Percentiles rank a stretch among this genome's conserved stretches.
These are phyloP conservation scores for Termitomyces sp. DNA, from an alignment of 768 basidiomycete species.

Conservation along the genomic window DNA sequence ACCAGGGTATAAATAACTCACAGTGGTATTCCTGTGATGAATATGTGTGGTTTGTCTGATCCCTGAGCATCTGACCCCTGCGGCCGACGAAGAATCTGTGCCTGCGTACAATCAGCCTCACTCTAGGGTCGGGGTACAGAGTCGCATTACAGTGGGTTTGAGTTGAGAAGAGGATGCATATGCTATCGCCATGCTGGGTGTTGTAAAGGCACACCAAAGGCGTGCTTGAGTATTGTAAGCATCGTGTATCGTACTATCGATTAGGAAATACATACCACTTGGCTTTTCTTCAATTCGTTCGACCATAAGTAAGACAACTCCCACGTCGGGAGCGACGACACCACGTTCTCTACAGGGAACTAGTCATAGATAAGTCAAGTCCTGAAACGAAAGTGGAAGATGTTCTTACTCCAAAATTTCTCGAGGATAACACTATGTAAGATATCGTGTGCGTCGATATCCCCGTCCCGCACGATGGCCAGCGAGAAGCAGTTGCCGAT, in stretches of 20 bases:
- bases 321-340: constrained; percentile 49
- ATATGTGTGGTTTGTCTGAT: constrained; percentile 39
- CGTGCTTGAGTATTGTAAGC: constrained; percentile 40
- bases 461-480: constrained; percentile 15
- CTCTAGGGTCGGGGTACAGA: not conserved
- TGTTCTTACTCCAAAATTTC: constrained; percentile 48
- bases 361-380: constrained; percentile 15
- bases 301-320: constrained; percentile 56
- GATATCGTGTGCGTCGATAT: constrained; percentile 53
- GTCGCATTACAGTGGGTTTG: constrained; percentile 51
- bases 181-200: constrained; percentile 77
- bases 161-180: constrained; percentile 54
- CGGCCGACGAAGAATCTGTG: constrained; percentile 39
- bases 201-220: constrained; percentile 83
- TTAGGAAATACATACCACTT: constrained; percentile 11
- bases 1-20: constrained; percentile 12
- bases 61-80: constrained; percentile 12
- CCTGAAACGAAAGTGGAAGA: not conserved
- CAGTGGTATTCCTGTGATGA: constrained; percentile 53
- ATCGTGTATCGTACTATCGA: not conserved
- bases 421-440: constrained; percentile 42
- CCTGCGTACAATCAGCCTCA: constrained; percentile 21
- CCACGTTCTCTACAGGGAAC: constrained; percentile 34
- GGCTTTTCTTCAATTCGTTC: constrained; percentile 28
- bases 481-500: constrained; percentile 43